Percentiles rank a stretch among this genome's conserved stretches.
These are phyloP conservation scores for Coriaria nepalensis DNA, from an alignment of 306 rosid species.

Conservation along the genomic window DNA sequence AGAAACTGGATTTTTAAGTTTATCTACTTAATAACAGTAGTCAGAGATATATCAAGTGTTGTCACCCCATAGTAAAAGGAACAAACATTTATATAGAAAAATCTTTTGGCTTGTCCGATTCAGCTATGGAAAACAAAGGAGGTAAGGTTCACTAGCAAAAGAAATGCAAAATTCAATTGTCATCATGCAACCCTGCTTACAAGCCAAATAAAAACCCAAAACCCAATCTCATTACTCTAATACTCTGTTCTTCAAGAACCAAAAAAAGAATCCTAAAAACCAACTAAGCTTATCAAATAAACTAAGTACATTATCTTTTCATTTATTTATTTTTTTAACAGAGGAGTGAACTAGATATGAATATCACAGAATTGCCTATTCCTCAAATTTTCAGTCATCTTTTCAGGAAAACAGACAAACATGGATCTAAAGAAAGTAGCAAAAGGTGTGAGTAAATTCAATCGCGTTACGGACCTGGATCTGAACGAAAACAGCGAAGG, in stretches of 20 bases:
- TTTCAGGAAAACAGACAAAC: background rate
- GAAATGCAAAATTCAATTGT: background rate
- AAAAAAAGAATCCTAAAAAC: background rate
- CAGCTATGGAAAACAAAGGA: too few relatives aligned
- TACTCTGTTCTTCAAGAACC: too few relatives aligned
- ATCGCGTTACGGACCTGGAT: conserved; percentile 43
- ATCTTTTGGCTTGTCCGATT: too few relatives aligned
- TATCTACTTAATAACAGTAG: too few relatives aligned
- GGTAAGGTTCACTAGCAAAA: too few relatives aligned
- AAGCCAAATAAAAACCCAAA: background rate
- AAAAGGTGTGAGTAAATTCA: background rate
- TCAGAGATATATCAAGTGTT: too few relatives aligned
- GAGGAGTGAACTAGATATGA: background rate
- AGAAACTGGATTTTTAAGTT: too few relatives aligned
- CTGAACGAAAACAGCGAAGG: conserved; percentile 53
- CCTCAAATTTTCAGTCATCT: background rate
- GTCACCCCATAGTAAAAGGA: too few relatives aligned
- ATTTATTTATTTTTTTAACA: background rate
- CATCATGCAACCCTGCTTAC: background rate
- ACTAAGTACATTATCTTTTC: too few relatives aligned
- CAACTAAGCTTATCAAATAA: background rate
- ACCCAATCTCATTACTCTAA: too few relatives aligned
- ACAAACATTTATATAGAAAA: too few relatives aligned
- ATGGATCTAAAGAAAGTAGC: conserved; percentile 15
- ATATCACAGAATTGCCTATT: background rate